phyloP scores from a whole-genome alignment of 257 asterid genomes.

The Ligustrum vulgare region DNA sequence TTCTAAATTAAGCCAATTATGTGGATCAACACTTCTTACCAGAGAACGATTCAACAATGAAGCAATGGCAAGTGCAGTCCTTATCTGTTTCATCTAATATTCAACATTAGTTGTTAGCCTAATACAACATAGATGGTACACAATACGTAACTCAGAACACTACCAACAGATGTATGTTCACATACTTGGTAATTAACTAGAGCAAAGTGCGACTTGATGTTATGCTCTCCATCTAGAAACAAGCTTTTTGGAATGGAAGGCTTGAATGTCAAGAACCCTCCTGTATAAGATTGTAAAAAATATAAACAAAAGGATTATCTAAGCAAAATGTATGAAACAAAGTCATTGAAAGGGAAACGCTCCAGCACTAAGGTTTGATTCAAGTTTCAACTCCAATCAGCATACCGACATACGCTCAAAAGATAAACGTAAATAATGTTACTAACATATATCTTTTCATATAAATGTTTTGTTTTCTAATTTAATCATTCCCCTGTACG shows the following conservation, averaged over 20 bases:
- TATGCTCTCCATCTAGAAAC: slow-evolving; percentile 85
- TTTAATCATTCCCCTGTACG: too few species aligned
- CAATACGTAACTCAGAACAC: background rate
- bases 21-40: slow-evolving; percentile 49
- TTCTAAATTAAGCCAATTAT: slow-evolving; percentile 1
- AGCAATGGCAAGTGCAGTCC: slow-evolving; percentile 94
- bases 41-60: slow-evolving; percentile 82
- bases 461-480: too few species aligned
- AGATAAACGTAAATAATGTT: too few species aligned
- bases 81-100: slow-evolving; percentile 86
- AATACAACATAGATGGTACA: background rate
- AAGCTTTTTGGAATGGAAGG: slow-evolving; percentile 85
- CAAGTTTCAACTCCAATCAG: too few species aligned
- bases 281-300: slow-evolving; percentile 47
- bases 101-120: slow-evolving; percentile 22
- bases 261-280: slow-evolving; percentile 84
- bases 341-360: slow-evolving; percentile 3
- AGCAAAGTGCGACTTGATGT: slow-evolving; percentile 82
- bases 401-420: too few species aligned
- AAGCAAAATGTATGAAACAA: slow-evolving; percentile 4
- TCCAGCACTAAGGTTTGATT: background rate
- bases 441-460: too few species aligned
- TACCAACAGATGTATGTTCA: slow-evolving; percentile 5
- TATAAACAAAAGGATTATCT: background rate
- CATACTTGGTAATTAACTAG: slow-evolving; percentile 94